A percentile compares a stretch with the other conserved stretches of the same genome.
Conservation (phyloP, 2,329 filamentous ascomycete genomes). For the Venturia carpophila region DNA sequence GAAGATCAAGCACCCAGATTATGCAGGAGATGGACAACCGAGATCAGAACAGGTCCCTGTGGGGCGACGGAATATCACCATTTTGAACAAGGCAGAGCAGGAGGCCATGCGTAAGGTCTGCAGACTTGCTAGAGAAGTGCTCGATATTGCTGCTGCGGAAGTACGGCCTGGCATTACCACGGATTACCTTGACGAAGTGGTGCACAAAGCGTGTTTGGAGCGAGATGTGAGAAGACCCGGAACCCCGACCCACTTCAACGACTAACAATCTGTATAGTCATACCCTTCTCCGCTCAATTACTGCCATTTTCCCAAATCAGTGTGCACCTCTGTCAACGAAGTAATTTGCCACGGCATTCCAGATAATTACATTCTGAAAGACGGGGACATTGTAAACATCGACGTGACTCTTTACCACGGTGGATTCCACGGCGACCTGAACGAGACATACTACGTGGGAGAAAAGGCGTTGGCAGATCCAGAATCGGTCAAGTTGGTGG, state of each 20-base stretch:
- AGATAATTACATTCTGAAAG: conserved; percentile 74
- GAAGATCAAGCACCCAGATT: conserved; percentile 77
- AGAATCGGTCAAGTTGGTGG: conserved; percentile 82
- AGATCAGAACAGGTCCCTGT: conserved; percentile 56
- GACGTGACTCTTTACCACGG: conserved; percentile 91
- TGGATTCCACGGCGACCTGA: conserved; percentile 92
- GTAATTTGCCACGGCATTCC: conserved; percentile 98
- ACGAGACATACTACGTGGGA: conserved; percentile 98
- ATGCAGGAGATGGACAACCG: conserved; percentile 74
- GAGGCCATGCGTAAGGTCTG: conserved; percentile 92
- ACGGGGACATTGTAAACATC: conserved; percentile 96
- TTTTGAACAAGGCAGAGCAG: conserved; percentile 71
- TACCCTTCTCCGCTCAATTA: conserved; percentile 96
- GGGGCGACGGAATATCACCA: conserved; percentile 71
- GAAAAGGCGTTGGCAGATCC: conserved; percentile 76
- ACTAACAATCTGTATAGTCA: conserved; percentile 49
- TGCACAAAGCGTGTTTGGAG: conserved; percentile 91
- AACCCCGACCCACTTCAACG: background rate
- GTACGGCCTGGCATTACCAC: conserved; percentile 88
- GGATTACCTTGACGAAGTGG: conserved; percentile 88
- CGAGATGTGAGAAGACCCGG: conserved; percentile 59
- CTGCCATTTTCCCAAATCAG: conserved; percentile 92
- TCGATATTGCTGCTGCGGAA: conserved; percentile 82
- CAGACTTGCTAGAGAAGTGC: conserved; percentile 74
- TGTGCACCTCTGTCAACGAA: conserved; percentile 94